Percentiles rank a stretch among this genome's conserved stretches.
Evolutionary conservation across 2,329 filamentous ascomycete species (phyloP).

Genomic region (Penicillium expansum): DNA sequence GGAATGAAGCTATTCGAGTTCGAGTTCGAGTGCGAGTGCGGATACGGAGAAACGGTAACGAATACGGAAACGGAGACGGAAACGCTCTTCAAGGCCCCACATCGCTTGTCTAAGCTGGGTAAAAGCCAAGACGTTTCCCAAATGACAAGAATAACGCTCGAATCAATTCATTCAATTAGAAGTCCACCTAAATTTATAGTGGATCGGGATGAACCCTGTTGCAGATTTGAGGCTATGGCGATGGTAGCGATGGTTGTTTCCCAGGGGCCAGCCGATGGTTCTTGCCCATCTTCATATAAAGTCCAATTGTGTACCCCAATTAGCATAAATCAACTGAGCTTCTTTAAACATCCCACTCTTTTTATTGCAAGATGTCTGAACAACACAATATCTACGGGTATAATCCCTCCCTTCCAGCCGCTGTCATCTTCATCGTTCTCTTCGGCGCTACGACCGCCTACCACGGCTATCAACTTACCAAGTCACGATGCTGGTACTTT

Average conservation of each 20-base stretch:
- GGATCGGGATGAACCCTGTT: neutral
- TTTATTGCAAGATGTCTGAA: constrained; percentile 13
- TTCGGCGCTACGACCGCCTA: constrained; percentile 44
- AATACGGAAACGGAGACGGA: constrained; percentile 8
- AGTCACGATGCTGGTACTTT: constrained; percentile 51
- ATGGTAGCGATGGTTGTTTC: neutral
- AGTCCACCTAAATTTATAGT: constrained; percentile 2
- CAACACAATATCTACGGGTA: too few species aligned
- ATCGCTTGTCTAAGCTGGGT: neutral
- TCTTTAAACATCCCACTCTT: too few species aligned
- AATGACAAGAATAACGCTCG: neutral
- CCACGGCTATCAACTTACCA: constrained; percentile 39
- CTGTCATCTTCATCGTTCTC: constrained; percentile 47
- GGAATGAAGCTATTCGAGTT: constrained; percentile 12
- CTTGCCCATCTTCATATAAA: neutral
- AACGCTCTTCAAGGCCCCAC: neutral
- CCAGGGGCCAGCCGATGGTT: neutral
- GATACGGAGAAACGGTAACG: too few species aligned
- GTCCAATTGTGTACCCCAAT: neutral
- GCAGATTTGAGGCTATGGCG: neutral
- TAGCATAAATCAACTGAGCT: neutral
- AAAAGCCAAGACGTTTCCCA: neutral
- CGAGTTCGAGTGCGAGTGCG: too few species aligned
- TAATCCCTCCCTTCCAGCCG: constrained; percentile 46
- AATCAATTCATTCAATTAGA: neutral